Base-by-base conservation (phyloP, 1,284 basidiomycete genomes). In the Ceratobasidium sp. region DNA sequence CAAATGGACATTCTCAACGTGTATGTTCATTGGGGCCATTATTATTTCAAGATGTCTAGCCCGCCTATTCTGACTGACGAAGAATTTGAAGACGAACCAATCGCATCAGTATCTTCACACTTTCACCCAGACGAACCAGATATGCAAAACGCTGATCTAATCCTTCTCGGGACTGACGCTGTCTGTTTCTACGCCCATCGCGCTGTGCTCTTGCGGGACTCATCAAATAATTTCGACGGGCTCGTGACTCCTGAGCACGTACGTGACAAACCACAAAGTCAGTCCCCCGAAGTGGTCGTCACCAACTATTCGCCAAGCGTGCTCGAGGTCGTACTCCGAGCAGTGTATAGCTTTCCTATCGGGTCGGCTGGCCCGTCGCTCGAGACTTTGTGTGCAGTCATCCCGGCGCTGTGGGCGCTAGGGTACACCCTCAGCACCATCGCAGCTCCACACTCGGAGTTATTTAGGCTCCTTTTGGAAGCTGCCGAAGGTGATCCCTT, bases 401-500 rank as follows among this genome's bases (percentile, higher is more conserved):
- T 75, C 51, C 45, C 60, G 11, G 62, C 76, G 9, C 36, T 76
- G 19, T 11, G 17, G 0, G 45, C 54, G 19, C 67, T 77, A 50
- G 77, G 77, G 2, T 74, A 66, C 53, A 19, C 45, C 48, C 41
- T 31, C 41, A 11, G 41, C 4, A n/a, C 29, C 19, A 67, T 69
- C 19, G 29, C 44, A 19, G 14, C 44, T 14, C 76, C 74, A 22
- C 24, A 48, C 15, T 56, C 67, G 4, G 63, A 64, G 19, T 29
- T 78, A 5, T 76, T 62, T 41, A 27, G 31, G 8, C 45, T 74
- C 0, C 45, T 73, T 27, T 59, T 78, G 17, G 44, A 62, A 15
- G 84, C 89, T 76, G 89, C 89, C 2, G 88, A 88, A 1, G 79
- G 87, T 48, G 84, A 83, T 72, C 88, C 90, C 2, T 80, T 91